Base-by-base conservation (phyloP, 225 moss, liverwort and hornwort genomes). In the Sphagnum contortum region DNA sequence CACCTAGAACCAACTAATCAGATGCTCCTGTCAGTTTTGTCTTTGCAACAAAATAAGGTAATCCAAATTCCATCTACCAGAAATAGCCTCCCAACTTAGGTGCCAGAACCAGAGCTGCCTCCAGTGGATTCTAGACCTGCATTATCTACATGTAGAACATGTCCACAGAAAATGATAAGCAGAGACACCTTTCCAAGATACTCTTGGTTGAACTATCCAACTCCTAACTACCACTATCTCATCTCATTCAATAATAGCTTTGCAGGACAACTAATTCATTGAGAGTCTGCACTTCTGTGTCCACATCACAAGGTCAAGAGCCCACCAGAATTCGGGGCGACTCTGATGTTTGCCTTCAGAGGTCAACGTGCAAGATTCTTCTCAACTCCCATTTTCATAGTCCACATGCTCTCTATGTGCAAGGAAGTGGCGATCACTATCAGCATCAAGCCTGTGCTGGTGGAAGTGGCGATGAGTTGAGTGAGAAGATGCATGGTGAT, bases 91-190 rank as follows among this genome's bases (percentile, higher is more conserved):
- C 29, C 29, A 29, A 29, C 29, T 29, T 29, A 29, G 29, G 29
- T 29, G 29, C 29, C 29, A 29, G 29, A 29, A 29, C 29, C 29
- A 29, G 29, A 29, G 29, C 29, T 29, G 29, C 29, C 29, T 29
- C 29, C 29, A 29, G 29, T 29, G 1, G 1, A 29, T 29, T 29
- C 29, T 1, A 29, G 29, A 29, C 29, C 29, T 29, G 63, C 63
- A 49, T 29, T 48, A 63, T 63, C 63, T 63, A 48, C 63, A 63
- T 63, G 63, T 48, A 48, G 29, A 29, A 29, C 48, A 63, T 48
- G 48, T 63, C 63, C 63, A 63, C 63, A 63, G 63, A 63, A 63
- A 63, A 63, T 48, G 63, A 63, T 63, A 63, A 63, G 63, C 63
- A 10, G 50, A 29, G 29, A 63, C 63, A 29, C 63, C 48, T 4